A percentile compares a stretch with the other conserved stretches of the same genome.
These are phyloP conservation scores for Phytophthora aleatoria DNA, from an alignment of 352 stramenopile species.

Conservation along the genomic window DNA sequence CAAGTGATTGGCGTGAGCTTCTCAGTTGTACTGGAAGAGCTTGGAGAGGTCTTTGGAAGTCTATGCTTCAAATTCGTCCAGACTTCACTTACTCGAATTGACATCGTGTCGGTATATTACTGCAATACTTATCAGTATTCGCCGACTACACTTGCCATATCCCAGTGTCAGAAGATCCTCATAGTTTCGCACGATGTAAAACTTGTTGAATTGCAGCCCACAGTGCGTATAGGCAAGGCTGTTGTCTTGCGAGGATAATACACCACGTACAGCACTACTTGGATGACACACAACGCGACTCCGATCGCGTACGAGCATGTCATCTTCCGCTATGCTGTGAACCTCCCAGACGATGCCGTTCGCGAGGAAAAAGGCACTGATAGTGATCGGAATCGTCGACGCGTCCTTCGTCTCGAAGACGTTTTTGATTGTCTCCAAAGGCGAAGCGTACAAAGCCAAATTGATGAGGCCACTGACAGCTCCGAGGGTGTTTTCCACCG, in stretches of 20 bases:
- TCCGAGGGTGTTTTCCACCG: constrained; percentile 17
- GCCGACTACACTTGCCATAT: background rate
- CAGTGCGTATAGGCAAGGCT: too few relatives aligned
- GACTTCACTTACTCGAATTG: too few relatives aligned
- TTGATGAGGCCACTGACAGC: constrained; percentile 19
- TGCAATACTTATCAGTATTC: too few relatives aligned
- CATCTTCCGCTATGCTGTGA: constrained; percentile 33
- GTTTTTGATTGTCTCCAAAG: constrained; percentile 17
- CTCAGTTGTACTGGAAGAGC: too few relatives aligned
- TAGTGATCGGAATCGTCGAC: constrained; percentile 44
- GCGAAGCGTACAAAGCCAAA: constrained; percentile 33
- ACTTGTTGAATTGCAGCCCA: background rate
- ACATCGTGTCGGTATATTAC: too few relatives aligned
- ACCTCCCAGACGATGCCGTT: constrained; percentile 43
- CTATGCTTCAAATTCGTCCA: too few relatives aligned
- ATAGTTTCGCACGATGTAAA: background rate
- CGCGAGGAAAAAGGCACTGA: constrained; percentile 36
- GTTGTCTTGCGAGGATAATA: constrained; percentile 5
- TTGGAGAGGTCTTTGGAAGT: too few relatives aligned
- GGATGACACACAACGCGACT: constrained; percentile 14
- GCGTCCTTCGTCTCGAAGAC: constrained; percentile 24
- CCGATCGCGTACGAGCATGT: constrained; percentile 44
- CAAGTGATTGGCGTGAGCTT: too few relatives aligned
- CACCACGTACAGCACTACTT: constrained; percentile 27
- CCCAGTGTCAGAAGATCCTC: background rate